Evolutionary conservation across 208 protist genomes (phyloP), one percentile per base, ranked within the genome.

Genomic region (Trypanosoma grayi): DNA sequence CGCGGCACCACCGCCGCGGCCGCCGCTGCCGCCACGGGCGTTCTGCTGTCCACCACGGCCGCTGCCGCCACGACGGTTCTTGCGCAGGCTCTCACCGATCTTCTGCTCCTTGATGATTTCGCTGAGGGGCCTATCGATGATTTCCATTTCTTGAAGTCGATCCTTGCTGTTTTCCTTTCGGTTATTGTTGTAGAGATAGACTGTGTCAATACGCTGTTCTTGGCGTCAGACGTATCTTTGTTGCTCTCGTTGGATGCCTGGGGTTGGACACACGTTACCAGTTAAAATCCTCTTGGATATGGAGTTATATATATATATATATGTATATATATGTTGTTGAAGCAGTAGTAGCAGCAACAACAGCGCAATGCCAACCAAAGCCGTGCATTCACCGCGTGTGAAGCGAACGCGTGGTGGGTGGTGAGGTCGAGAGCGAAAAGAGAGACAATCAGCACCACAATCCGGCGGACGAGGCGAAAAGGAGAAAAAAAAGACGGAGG

Each of bases 31-130:
- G 24, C 30, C 34, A 46, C 70, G 51, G 20, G 16, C 6, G 11
- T 53, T 52, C n/a, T 54, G 60, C 27, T 54, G 41, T 60, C 36
- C 44, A 2, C 73, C 60, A 11, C 57, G 10, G 24, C 52, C 64
- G 30, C 47, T 58, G 22, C 54, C 43, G 45, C 71, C 48, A 66
- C 50, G 56, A 67, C 71, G 63, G 37, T 75, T 77, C 37, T 73
- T 71, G 57, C 69, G 73, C 9, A 91, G 83, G 59, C 85, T 77
- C 52, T 81, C 73, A 47, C 58, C 78, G 34, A 91, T 92, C 47
- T 91, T 89, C 66, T 95, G 83, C 69, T 92, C 84, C 78, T 92
- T 92, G 72, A 95, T 95, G 61, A 88, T 77, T 56, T 95, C 79
- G 37, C 73, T 76, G 16, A 95, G 85, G 20, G 89, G 77, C 44